Evolutionary conservation across 805 yeast species (phyloP), one percentile per base, ranked within the genome.

Genomic region (Torulaspora microellipsoides): DNA sequence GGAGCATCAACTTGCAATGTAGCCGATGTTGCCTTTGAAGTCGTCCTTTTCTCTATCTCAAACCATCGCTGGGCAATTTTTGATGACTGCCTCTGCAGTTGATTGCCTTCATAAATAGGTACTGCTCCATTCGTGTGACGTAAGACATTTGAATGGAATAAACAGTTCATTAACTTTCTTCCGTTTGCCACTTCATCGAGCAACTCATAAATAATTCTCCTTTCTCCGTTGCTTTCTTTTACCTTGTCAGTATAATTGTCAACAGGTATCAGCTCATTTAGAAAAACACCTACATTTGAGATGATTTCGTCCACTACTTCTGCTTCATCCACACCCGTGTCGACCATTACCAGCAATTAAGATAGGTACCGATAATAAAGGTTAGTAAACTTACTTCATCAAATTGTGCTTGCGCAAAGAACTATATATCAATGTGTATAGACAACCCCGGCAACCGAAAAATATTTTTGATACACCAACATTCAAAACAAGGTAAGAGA

Each of bases 151-250:
- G 48, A 38, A 27, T 43, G 39, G 30, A 55, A 49, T 20, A 58
- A 30, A 34, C 34, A 34, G 30, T 52, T 55, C 64, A 59, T 53
- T 3, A 52, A 32, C 31, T 54, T 57, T 27, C 66, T 51, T 8
- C 59, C 58, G 13, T 54, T 50, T 11, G 52, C 47, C 3, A 53
- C 50, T 10, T 42, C 45, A 45, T 61, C 61, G 10, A 60, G 47
- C 14, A 62, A 14, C 31, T 52, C 51, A 40, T 58, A 60, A 15
- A 58, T 40, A 15, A 34, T 34, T 9, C 43, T 40, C 28, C 38
- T 42, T 14, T 39, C 44, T 10, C 7, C 25, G 2, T 20, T 4
- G 6, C 7, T 3, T 20, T 33, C 42, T 13, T 32, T n/a, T 8
- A n/a, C 33, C 13, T 31, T 34, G 15, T 23, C 27, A 10, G 31